A percentile compares a stretch with the other conserved stretches of the same genome.
phyloP scores from a whole-genome alignment of 179 eudicot genomes.

The Spergularia azorica region DNA sequence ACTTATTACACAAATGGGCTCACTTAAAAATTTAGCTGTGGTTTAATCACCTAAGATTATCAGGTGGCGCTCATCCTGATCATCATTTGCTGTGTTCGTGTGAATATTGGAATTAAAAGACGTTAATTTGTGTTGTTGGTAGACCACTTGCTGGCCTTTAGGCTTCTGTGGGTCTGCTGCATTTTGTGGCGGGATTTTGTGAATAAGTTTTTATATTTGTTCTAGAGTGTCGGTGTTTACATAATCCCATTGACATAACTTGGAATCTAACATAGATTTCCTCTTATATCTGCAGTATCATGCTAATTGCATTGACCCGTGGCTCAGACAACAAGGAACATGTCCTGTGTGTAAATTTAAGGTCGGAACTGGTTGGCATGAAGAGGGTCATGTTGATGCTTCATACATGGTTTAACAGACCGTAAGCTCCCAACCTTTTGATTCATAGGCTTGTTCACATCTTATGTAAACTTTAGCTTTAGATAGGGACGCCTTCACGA shows the following conservation, averaged over 20 bases:
- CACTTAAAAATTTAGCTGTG: no score
- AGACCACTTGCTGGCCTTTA: no score
- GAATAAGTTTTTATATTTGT: not conserved
- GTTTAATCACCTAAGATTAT: no score
- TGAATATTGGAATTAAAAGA: no score
- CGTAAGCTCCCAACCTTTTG: not conserved
- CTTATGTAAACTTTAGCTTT: not conserved
- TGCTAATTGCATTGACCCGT: constrained; percentile 85
- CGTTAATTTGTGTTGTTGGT: no score
- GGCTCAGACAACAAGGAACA: constrained; percentile 93
- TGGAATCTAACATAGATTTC: not conserved
- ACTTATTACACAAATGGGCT: no score
- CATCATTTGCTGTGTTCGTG: no score
- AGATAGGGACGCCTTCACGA: constrained; percentile 13
- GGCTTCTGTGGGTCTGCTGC: no score
- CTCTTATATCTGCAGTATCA: constrained; percentile 57
- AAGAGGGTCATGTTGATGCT: constrained; percentile 46
- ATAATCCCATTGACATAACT: not conserved
- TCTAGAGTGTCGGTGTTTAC: not conserved
- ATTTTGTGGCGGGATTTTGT: no score
- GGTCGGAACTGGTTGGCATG: constrained; percentile 70
- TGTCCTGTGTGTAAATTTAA: constrained; percentile 84
- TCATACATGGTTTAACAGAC: constrained; percentile 51
- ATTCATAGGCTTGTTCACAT: not conserved
- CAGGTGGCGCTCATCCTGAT: no score